phyloP scores from a whole-genome alignment of 2,329 filamentous ascomycete genomes.

The Penicillium sp. region DNA sequence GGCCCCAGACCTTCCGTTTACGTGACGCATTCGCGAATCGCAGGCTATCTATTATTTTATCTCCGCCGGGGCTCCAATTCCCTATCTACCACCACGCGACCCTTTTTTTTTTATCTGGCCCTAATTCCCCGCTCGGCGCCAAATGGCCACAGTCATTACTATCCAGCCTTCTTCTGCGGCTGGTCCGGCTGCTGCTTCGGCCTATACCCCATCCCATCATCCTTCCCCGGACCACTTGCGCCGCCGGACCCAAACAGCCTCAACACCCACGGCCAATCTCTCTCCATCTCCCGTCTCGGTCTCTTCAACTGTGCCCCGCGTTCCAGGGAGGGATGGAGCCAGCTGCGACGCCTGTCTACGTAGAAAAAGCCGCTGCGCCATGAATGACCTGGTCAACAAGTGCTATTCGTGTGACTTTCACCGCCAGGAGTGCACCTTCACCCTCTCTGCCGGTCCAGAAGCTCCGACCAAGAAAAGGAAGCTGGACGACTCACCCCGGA shows the following conservation, averaged over 20 bases:
- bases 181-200: constrained; percentile 22
- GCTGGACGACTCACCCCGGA: constrained; percentile 31
- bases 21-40: constrained; percentile 18
- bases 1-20: constrained; percentile 16
- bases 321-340: constrained; percentile 35
- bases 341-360: constrained; percentile 45
- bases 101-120: constrained; percentile 5
- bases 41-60: constrained; percentile 15
- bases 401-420: constrained; percentile 47
- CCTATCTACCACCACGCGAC: not conserved
- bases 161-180: constrained; percentile 39
- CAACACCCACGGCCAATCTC: constrained; percentile 24
- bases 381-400: constrained; percentile 45
- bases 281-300: constrained; percentile 26
- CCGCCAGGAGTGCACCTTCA: constrained; percentile 46
- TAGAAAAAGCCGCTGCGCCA: constrained; percentile 44
- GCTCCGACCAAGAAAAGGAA: constrained; percentile 41
- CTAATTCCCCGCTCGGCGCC: constrained; percentile 1
- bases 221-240: constrained; percentile 26
- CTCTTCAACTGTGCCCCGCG: constrained; percentile 28
- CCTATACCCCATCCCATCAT: constrained; percentile 28
- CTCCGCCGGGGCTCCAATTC: constrained; percentile 5
- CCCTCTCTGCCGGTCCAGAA: constrained; percentile 26
- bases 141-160: constrained; percentile 43
- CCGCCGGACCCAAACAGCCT: constrained; percentile 22